Conservation (phyloP, 1,284 basidiomycete genomes). For the Puccinia horiana region DNA sequence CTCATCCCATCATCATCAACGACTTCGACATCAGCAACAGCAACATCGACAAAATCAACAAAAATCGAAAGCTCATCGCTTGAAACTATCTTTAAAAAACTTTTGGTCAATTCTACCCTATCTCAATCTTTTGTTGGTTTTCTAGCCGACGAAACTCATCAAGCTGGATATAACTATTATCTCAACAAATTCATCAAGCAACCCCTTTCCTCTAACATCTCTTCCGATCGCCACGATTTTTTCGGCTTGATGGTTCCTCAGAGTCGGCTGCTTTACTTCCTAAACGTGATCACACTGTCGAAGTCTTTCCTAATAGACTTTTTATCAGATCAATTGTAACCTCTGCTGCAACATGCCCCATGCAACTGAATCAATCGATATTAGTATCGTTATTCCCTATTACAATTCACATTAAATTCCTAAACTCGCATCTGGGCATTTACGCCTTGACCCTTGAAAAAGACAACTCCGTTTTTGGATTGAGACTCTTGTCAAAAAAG, state of each 20-base stretch:
- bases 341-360: background rate
- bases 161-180: constrained; percentile 5
- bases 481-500: too few relatives aligned
- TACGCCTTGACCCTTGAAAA: too few relatives aligned
- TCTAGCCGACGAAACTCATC: background rate
- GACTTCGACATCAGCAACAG: background rate
- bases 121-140: constrained; percentile 8
- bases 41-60: constrained; percentile 6
- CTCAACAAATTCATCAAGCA: constrained; percentile 14
- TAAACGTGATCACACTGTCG: constrained; percentile 9
- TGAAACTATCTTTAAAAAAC: constrained; percentile 27
- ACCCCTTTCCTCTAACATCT: background rate
- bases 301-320: constrained; percentile 16
- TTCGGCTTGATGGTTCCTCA: constrained; percentile 3
- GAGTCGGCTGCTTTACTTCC: background rate
- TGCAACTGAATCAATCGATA: background rate
- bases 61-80: constrained; percentile 14
- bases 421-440: too few relatives aligned
- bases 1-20: constrained; percentile 22
- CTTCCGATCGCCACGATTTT: background rate
- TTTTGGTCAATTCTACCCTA: background rate
- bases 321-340: constrained; percentile 20
- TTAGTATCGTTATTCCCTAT: background rate
- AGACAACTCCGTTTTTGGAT: too few relatives aligned
- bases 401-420: too few relatives aligned